A percentile compares a stretch with the other conserved stretches of the same genome.
Evolutionary conservation across 345 rosid genomes (phyloP).

Genomic region (Chamaenerion angustifolium): DNA sequence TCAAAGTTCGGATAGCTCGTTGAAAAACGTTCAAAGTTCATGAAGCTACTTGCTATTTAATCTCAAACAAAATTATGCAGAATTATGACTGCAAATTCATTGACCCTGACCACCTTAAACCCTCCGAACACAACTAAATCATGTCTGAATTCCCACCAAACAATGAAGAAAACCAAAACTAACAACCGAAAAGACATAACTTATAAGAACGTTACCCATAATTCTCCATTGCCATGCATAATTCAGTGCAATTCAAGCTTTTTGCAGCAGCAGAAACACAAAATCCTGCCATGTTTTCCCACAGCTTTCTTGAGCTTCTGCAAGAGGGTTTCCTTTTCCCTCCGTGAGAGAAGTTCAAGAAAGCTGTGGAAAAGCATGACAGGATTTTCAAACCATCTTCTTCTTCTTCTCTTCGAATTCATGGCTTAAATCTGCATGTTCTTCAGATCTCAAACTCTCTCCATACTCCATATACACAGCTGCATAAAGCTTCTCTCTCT

Average conservation of each 20-base stretch:
- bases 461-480: background rate
- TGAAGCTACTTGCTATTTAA: too few relatives aligned
- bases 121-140: too few relatives aligned
- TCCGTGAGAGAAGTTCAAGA: constrained; percentile 93
- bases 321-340: constrained; percentile 4
- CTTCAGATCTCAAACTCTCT: background rate
- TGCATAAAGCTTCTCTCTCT: background rate
- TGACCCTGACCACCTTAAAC: too few relatives aligned
- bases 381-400: constrained; percentile 17
- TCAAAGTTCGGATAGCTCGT: too few relatives aligned
- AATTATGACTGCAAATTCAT: too few relatives aligned
- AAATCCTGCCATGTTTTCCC: constrained; percentile 64
- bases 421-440: background rate
- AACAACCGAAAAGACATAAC: too few relatives aligned
- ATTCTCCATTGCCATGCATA: background rate
- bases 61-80: too few relatives aligned
- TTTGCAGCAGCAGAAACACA: background rate
- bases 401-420: constrained; percentile 11
- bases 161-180: too few relatives aligned
- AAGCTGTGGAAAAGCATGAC: constrained; percentile 90
- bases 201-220: background rate
- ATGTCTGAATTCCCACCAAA: too few relatives aligned
- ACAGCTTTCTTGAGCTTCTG: constrained; percentile 81
- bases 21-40: too few relatives aligned
- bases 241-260: background rate